A percentile compares a stretch with the other conserved stretches of the same genome.
Conservation (phyloP, 2,329 filamentous ascomycete genomes). For the Trichoderma guizhouense region DNA sequence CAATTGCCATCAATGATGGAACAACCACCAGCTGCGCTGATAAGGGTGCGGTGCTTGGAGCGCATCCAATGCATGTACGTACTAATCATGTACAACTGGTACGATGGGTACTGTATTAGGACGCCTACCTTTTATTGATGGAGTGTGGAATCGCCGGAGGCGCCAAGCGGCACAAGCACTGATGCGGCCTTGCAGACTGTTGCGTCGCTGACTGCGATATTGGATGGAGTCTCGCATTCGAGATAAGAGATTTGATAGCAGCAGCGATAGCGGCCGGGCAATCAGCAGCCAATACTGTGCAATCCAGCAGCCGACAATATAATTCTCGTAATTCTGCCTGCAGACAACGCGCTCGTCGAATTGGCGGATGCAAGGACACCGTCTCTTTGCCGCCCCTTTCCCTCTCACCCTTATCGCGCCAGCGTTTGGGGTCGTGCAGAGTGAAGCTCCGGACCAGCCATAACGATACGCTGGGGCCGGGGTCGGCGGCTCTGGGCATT, state of each 20-base stretch:
- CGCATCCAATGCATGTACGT: background rate
- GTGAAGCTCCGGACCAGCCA: background rate
- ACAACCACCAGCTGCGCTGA: background rate
- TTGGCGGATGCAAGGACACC: slow-evolving; percentile 14
- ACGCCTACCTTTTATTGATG: background rate
- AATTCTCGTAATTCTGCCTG: background rate
- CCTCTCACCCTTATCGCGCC: slow-evolving; percentile 2
- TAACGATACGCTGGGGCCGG: background rate
- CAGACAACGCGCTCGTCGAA: background rate
- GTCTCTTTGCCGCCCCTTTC: slow-evolving; percentile 7
- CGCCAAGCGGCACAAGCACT: background rate
- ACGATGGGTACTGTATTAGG: background rate
- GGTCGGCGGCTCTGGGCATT: no score
- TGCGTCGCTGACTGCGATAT: background rate
- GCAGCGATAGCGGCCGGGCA: slow-evolving; percentile 4
- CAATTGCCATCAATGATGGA: background rate
- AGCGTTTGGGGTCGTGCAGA: background rate
- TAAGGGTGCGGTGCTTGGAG: slow-evolving; percentile 8
- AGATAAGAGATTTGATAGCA: slow-evolving; percentile 1
- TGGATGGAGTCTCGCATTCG: background rate
- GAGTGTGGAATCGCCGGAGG: background rate
- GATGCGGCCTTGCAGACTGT: background rate
- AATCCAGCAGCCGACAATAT: background rate
- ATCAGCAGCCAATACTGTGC: background rate
- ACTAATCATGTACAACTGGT: background rate